Conservation (phyloP, 495 filamentous ascomycete species). For the Platismatia glauca region DNA sequence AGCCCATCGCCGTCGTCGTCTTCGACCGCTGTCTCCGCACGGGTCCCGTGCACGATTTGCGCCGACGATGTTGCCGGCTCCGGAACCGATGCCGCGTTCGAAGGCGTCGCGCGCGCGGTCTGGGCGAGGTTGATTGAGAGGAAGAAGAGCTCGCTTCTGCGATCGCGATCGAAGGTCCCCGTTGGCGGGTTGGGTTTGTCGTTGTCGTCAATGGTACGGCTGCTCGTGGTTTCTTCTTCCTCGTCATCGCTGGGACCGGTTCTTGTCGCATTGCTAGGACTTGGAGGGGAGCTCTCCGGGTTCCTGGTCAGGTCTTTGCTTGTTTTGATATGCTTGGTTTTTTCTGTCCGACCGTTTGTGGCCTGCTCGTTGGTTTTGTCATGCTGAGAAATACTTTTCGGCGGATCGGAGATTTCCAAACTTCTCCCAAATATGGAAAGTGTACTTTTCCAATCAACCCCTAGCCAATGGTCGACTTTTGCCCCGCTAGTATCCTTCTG, state of each 20-base stretch:
- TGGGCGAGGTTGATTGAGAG: constrained; percentile 12
- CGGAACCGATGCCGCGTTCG: background rate
- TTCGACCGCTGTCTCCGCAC: background rate
- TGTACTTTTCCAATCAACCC: background rate
- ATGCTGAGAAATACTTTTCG: background rate
- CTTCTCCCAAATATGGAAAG: background rate
- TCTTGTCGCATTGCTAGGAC: background rate
- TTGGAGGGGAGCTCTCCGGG: background rate
- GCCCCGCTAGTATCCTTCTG: constrained; percentile 22
- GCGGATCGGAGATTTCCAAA: background rate
- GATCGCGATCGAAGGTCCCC: constrained; percentile 4
- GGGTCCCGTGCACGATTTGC: background rate
- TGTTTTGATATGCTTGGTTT: background rate
- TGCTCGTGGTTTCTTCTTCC: constrained; percentile 16
- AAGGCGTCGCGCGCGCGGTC: background rate
- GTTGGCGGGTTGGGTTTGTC: constrained; percentile 10
- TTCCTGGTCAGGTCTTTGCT: too few species aligned
- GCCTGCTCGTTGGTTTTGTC: background rate
- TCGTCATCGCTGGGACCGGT: background rate
- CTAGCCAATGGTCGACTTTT: constrained; percentile 24
- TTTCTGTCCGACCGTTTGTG: background rate
- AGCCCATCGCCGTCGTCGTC: background rate
- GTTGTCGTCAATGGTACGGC: constrained; percentile 11
- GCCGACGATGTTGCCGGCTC: background rate
- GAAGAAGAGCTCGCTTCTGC: constrained; percentile 16